These are phyloP conservation scores for Sclerotinia subarctica DNA, from an alignment of 2,329 filamentous ascomycete genomes.

Conservation along the genomic window DNA sequence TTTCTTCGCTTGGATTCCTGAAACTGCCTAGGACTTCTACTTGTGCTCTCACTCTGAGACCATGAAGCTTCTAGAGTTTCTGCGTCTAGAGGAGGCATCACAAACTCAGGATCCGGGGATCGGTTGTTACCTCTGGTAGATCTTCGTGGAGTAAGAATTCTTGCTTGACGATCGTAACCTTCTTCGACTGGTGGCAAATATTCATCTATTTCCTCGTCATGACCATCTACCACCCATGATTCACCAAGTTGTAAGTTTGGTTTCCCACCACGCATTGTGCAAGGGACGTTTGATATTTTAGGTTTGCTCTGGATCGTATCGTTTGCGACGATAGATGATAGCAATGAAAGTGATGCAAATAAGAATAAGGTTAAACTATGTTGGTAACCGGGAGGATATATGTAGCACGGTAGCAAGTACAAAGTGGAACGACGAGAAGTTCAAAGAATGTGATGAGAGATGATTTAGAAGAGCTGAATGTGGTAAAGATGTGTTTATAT, in stretches of 20 bases:
- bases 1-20: conserved; percentile 28
- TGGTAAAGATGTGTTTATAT: neutral
- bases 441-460: neutral
- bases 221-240: conserved; percentile 38
- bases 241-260: conserved; percentile 32
- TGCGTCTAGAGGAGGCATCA: conserved; percentile 38
- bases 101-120: conserved; percentile 37
- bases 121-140: conserved; percentile 27
- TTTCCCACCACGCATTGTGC: conserved; percentile 28
- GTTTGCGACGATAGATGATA: neutral
- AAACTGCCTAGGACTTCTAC: conserved; percentile 23
- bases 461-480: neutral
- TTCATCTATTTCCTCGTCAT: conserved; percentile 28
- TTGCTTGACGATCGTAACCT: conserved; percentile 20
- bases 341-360: neutral
- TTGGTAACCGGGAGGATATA: neutral
- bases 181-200: conserved; percentile 28
- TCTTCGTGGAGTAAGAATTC: conserved; percentile 27
- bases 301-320: neutral
- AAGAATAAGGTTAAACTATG: neutral
- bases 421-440: neutral
- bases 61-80: conserved; percentile 37
- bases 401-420: neutral
- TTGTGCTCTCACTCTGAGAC: conserved; percentile 22
- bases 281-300: neutral